Base-by-base conservation (phyloP, 2,329 filamentous ascomycete species). In the Ophiosphaerella herpotricha region DNA sequence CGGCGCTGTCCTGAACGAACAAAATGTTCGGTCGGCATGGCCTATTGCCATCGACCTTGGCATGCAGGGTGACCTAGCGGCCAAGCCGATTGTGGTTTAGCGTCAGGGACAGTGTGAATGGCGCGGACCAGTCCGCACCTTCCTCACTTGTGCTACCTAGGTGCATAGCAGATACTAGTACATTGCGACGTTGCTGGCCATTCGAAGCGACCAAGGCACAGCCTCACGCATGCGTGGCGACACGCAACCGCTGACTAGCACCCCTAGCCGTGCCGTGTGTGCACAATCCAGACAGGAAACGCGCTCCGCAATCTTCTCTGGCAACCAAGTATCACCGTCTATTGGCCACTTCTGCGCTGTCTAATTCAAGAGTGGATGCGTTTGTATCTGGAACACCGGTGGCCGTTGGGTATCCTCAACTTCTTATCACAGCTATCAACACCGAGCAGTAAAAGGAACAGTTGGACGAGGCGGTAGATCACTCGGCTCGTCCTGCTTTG, bases 21-120 rank as follows among this genome's bases (percentile, higher is more conserved):
- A 55, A 48, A 52, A 48, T 32, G 43, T 50, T 56, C 43, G 46
- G 41, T 44, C 35, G 52, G 46, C 35, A 41, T 43, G 54, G 47
- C 55, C 55, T 50, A 55, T 57, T 45, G 33, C 35, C 32, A 37
- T 38, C 38, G 38, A 41, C 40, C 53, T 57, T 55, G 53, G 55
- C 53, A 43, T 56, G 55, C 55, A 58, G 55, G 55, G 51, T 43
- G 36, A 35, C 14, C 12, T 5, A 13, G 14, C 13, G 21, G 41
- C 32, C 42, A 32, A 41, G 13, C 51, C 26, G 24, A 24, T 9
- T 36, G 11, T 9, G 31, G 37, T n/a, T 44, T 60, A 56, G 56
- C 48, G 47, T 40, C 50, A 54, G 50, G 49, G 33, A 55, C 54
- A 46, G 39, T 45, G 41, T 57, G 52, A 50, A 58, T 54, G 45